A percentile compares a stretch with the other conserved stretches of the same genome.
Evolutionary conservation across 1,284 basidiomycete species (phyloP).

Genomic region (Singerocomus rubriflavus): DNA sequence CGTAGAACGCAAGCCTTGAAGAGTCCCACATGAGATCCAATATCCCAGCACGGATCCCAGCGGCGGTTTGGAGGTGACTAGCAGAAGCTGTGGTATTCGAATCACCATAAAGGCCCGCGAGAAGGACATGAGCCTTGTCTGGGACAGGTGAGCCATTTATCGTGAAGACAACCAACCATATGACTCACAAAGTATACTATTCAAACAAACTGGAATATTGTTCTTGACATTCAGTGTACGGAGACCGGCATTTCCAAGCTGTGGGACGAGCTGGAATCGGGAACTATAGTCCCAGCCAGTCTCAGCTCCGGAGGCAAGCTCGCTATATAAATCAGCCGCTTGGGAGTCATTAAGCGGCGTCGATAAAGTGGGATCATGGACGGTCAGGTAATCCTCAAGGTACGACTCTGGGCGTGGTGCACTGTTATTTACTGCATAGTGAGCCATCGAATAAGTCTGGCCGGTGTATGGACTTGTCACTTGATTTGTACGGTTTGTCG

Average conservation of each 20-base stretch:
- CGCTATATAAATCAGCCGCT: slow-evolving; percentile 74
- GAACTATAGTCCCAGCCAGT: slow-evolving; percentile 60
- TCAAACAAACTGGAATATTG: slow-evolving; percentile 76
- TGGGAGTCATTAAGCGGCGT: slow-evolving; percentile 60
- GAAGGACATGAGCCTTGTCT: slow-evolving; percentile 63
- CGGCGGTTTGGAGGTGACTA: slow-evolving; percentile 59
- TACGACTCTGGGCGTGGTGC: slow-evolving; percentile 91
- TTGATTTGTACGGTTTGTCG: slow-evolving; percentile 66
- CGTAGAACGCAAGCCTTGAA: slow-evolving; percentile 82
- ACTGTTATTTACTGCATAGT: slow-evolving; percentile 75
- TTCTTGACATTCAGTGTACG: slow-evolving; percentile 70
- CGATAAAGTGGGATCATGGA: slow-evolving; percentile 54
- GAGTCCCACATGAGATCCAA: slow-evolving; percentile 87
- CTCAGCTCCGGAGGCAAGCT: slow-evolving; percentile 87
- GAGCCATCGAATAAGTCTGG: slow-evolving; percentile 62
- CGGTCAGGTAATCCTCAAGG: slow-evolving; percentile 74
- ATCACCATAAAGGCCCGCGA: slow-evolving; percentile 63
- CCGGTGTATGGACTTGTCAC: slow-evolving; percentile 76
- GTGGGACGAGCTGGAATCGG: slow-evolving; percentile 45
- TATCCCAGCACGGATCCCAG: slow-evolving; percentile 62
- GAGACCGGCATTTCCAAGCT: slow-evolving; percentile 53
- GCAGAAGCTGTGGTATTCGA: slow-evolving; percentile 45
- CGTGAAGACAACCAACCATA: background rate
- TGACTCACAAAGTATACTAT: slow-evolving; percentile 77
- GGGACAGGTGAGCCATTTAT: background rate